A percentile compares a stretch with the other conserved stretches of the same genome.
These are phyloP conservation scores for Colletotrichum agaves DNA, from an alignment of 2,329 filamentous ascomycete genomes.

Conservation along the genomic window DNA sequence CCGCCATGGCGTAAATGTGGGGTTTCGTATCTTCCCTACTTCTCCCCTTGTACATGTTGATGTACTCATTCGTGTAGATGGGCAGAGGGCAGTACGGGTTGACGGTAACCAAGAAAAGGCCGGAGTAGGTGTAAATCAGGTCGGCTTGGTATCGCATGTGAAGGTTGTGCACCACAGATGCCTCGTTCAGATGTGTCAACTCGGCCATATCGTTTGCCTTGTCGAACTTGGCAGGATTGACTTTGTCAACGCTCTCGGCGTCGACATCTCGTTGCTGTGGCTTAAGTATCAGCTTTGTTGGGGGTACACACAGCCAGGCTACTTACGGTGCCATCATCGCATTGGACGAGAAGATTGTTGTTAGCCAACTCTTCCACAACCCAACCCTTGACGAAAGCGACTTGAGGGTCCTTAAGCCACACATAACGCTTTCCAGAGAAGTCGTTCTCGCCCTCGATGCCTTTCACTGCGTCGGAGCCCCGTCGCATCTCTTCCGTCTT, in stretches of 20 bases:
- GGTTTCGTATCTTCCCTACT: conserved; percentile 94
- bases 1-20: conserved; percentile 97
- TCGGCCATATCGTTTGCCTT: conserved; percentile 99
- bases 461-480: conserved; percentile 66
- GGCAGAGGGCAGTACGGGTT: conserved; percentile 96
- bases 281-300: conserved; percentile 37
- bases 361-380: conserved; percentile 82
- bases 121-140: conserved; percentile 98
- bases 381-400: conserved; percentile 92
- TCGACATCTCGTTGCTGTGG: conserved; percentile 85
- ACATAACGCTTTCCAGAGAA: conserved; percentile 99
- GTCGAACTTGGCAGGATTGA: conserved; percentile 99
- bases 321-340: conserved; percentile 88
- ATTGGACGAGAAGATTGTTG: conserved; percentile 84
- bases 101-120: conserved; percentile 94
- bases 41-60: conserved; percentile 97
- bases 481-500: conserved; percentile 81
- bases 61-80: conserved; percentile 95
- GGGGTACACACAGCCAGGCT: not conserved
- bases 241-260: conserved; percentile 91
- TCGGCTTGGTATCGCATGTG: conserved; percentile 95
- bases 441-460: conserved; percentile 97
- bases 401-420: conserved; percentile 89
- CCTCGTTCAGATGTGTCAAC: conserved; percentile 96
- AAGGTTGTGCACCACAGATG: conserved; percentile 96